A percentile compares a stretch with the other conserved stretches of the same genome.
Evolutionary conservation across 768 basidiomycete species (phyloP).

Genomic region (Hemileccinum rubropunctum): DNA sequence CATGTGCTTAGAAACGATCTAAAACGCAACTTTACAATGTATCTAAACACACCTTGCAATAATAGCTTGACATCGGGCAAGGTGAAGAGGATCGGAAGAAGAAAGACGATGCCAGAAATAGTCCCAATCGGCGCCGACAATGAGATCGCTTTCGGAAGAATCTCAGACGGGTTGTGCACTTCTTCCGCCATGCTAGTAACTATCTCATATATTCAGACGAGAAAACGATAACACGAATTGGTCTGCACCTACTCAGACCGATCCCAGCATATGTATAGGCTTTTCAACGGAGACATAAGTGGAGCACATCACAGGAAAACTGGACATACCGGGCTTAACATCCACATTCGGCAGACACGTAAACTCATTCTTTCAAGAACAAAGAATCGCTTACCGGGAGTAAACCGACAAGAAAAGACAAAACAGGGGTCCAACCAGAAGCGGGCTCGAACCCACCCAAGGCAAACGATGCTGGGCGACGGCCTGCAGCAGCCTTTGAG

Average conservation of each 20-base stretch:
- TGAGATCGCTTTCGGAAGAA: too few species aligned
- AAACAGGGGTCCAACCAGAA: too few species aligned
- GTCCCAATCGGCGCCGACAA: constrained; percentile 52
- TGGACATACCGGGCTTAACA: constrained; percentile 27
- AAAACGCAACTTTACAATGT: too few species aligned
- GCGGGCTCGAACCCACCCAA: too few species aligned
- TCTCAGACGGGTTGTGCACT: constrained; percentile 52
- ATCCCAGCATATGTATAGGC: constrained; percentile 58
- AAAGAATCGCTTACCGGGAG: too few species aligned
- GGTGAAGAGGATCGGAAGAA: constrained; percentile 65
- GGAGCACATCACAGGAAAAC: neutral
- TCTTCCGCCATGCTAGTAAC: constrained; percentile 73
- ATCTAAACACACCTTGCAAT: too few species aligned
- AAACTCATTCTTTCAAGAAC: too few species aligned
- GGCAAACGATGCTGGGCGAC: too few species aligned
- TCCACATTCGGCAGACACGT: neutral
- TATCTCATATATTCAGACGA: constrained; percentile 18
- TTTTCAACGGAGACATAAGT: too few species aligned
- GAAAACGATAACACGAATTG: neutral
- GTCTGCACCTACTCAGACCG: constrained; percentile 52
- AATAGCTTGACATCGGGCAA: constrained; percentile 54
- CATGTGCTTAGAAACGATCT: too few species aligned
- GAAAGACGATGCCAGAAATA: constrained; percentile 49
- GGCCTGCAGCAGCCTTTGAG: too few species aligned
- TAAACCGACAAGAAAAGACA: too few species aligned